Evolutionary conservation across 441 rosid genomes (phyloP).

Genomic region (Geranium incanum): DNA sequence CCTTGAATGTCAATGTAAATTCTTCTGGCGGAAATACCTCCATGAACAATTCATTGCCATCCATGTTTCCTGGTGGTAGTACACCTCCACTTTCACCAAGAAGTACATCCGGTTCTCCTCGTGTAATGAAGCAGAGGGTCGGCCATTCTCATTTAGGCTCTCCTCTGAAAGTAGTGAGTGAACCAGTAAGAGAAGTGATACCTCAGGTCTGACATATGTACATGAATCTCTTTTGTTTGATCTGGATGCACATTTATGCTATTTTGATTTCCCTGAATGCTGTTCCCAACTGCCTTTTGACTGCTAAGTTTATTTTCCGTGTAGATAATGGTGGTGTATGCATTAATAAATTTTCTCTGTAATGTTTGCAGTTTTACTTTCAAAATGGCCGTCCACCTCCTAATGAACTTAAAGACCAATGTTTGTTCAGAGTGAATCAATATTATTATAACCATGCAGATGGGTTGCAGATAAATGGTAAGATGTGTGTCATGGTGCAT

Average conservation of each 20-base stretch:
- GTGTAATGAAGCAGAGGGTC: constrained; percentile 56
- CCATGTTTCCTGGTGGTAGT: constrained; percentile 89
- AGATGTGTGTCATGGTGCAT: constrained; percentile 15
- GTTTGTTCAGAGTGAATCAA: constrained; percentile 55
- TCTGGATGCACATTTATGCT: constrained; percentile 1
- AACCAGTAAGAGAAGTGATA: constrained; percentile 73
- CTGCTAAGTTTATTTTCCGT: neutral
- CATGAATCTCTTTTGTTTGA: neutral
- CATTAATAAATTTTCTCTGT: constrained; percentile 13
- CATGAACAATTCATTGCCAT: constrained; percentile 53
- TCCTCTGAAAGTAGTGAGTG: constrained; percentile 62
- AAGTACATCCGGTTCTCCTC: constrained; percentile 82
- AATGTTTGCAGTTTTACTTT: constrained; percentile 72
- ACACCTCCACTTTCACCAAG: constrained; percentile 99
- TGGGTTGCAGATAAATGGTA: constrained; percentile 81
- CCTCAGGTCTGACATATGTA: constrained; percentile 65
- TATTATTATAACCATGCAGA: constrained; percentile 61
- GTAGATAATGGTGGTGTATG: constrained; percentile 12
- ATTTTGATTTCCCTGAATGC: constrained; percentile 7
- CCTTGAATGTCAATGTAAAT: constrained; percentile 55
- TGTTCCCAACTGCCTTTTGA: neutral
- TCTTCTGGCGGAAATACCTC: constrained; percentile 45
- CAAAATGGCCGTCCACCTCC: constrained; percentile 84
- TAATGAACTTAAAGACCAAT: constrained; percentile 73
- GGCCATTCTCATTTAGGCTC: constrained; percentile 84